Base-by-base conservation (phyloP, 2,329 filamentous ascomycete genomes). In the Lachnellula cervina region DNA sequence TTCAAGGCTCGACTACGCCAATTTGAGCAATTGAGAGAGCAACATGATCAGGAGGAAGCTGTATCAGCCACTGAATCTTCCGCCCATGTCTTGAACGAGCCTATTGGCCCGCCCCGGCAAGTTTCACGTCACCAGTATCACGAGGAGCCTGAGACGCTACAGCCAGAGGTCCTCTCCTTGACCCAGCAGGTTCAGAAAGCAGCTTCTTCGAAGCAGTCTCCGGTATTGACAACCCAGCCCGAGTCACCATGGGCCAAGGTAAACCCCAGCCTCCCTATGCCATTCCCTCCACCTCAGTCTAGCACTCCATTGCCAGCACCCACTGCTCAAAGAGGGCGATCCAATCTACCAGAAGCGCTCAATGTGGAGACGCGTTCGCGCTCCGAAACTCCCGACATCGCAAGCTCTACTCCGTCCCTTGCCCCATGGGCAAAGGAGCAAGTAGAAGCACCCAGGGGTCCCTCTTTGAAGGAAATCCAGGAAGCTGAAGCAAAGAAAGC, bases 361-460 rank as follows among this genome's bases (percentile, higher is more conserved):
- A 66, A 79, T 79, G 61, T 78, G 2, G 83, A 84, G 62, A 80
- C 83, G 17, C 76, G 87, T 58, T 95, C 91, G 23, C 87, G 86
- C 60, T 89, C 87, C 1, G 88, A 89, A 61, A 95, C 90, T 0
- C 92, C 89, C 2, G 83, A 86, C 44, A 74, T 76, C 14, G 69
- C 73, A 70, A 44, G 68, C 70, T 52, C 70, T 65, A 78, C 81
- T 2, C 83, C 91, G 4, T 90, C 93, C 0, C 76, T 97, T 62
- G 94, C 94, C 0, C 94, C 94, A 0, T 99, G 94, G 94, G 94
- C 94, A 5, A 94, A 94, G 71, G 91, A 97, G 62, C 81, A 82
- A 2, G 87, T 88, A 49, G 80, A 84, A 58, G 75, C 80, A 23
- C 84, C 89, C 42, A 95, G 89, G 72, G 92, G 91, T 0, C 94